phyloP scores from a whole-genome alignment of 1,139 yeast species.

The Zygosaccharomyces sapae region DNA sequence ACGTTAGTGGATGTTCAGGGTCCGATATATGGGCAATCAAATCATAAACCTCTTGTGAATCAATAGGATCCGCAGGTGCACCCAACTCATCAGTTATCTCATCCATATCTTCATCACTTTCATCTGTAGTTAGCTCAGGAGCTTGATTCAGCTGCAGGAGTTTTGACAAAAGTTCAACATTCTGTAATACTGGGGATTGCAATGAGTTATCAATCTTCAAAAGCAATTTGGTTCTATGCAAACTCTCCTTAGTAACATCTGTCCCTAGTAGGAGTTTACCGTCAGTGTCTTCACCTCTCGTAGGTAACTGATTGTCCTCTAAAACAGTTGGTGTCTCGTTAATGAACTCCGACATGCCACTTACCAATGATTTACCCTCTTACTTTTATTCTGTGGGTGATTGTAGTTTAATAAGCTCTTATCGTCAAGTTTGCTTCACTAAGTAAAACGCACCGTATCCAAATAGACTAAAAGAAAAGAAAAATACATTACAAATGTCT shows the following conservation, averaged over 20 bases:
- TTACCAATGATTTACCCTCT: neutral
- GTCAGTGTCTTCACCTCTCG: slow-evolving; percentile 42
- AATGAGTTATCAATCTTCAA: slow-evolving; percentile 26
- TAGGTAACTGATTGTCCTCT: slow-evolving; percentile 73
- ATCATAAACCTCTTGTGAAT: slow-evolving; percentile 68
- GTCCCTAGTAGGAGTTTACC: slow-evolving; percentile 22
- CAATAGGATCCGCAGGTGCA: slow-evolving; percentile 63
- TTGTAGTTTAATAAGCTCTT: neutral
- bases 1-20: slow-evolving; percentile 94
- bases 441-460: too few relatives aligned
- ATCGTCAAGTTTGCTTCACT: neutral
- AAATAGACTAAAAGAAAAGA: too few relatives aligned
- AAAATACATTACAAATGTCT: neutral
- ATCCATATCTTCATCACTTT: slow-evolving; percentile 20
- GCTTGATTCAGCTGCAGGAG: slow-evolving; percentile 22
- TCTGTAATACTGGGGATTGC: slow-evolving; percentile 25
- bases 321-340: slow-evolving; percentile 90
- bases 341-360: slow-evolving; percentile 58
- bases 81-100: slow-evolving; percentile 28
- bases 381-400: neutral
- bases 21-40: slow-evolving; percentile 86
- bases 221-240: slow-evolving; percentile 30
- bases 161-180: slow-evolving; percentile 29
- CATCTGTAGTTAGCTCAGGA: slow-evolving; percentile 27
- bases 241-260: slow-evolving; percentile 23